A percentile compares a stretch with the other conserved stretches of the same genome.
Evolutionary conservation across 2,329 filamentous ascomycete species (phyloP).

Genomic region (Fusarium verrucosum): DNA sequence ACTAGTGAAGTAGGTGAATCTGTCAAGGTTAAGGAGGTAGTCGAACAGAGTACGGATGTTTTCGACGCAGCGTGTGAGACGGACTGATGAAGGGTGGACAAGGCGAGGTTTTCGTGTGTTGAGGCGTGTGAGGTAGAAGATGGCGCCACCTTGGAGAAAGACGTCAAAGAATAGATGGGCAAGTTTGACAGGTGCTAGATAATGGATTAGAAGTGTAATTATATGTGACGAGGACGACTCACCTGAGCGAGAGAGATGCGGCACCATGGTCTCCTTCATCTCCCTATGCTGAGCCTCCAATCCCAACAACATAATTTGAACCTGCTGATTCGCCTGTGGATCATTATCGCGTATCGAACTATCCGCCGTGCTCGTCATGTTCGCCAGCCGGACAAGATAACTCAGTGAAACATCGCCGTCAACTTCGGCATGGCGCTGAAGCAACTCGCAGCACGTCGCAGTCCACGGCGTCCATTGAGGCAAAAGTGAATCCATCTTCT

Average conservation of each 20-base stretch:
- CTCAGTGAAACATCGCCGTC: conserved; percentile 55
- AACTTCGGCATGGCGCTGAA: conserved; percentile 51
- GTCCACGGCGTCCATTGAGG: conserved; percentile 55
- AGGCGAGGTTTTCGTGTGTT: conserved; percentile 8
- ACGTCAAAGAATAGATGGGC: conserved; percentile 51
- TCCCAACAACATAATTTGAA: conserved; percentile 56
- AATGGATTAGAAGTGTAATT: conserved; percentile 29
- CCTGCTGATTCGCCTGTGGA: conserved; percentile 52
- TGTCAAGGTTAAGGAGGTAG: conserved; percentile 44
- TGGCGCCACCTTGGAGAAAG: conserved; percentile 52
- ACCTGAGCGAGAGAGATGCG: conserved; percentile 44
- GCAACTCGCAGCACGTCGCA: conserved; percentile 55
- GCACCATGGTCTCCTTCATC: conserved; percentile 50
- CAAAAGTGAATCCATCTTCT: conserved; percentile 44
- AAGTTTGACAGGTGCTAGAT: conserved; percentile 45
- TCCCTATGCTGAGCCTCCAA: conserved; percentile 59
- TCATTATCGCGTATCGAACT: conserved; percentile 45
- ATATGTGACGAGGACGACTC: neutral
- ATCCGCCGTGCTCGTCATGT: conserved; percentile 52
- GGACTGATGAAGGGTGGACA: conserved; percentile 27
- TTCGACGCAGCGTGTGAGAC: conserved; percentile 39
- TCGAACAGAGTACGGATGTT: conserved; percentile 49
- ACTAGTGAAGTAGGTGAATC: conserved; percentile 51
- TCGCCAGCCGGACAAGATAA: conserved; percentile 55
- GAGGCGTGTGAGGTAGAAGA: conserved; percentile 44